Conservation (phyloP, 169 alveolate genomes). For the Eimeria necatrix region DNA sequence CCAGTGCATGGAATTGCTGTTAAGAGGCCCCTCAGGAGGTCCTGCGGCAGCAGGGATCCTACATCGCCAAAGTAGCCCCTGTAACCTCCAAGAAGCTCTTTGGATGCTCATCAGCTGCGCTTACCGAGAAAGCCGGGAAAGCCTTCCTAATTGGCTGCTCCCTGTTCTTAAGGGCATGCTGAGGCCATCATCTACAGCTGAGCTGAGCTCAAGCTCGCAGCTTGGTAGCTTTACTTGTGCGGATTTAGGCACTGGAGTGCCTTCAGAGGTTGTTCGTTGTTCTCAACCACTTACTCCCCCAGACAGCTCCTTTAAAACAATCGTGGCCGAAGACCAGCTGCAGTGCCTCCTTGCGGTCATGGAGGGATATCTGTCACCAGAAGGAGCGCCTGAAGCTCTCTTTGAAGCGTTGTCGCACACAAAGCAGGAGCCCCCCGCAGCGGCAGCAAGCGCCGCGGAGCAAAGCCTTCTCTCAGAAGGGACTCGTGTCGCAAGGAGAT, state of each 20-base stretch:
- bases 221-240: not conserved
- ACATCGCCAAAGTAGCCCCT: not conserved
- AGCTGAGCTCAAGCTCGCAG: not conserved
- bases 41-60: not conserved
- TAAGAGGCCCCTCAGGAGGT: not conserved
- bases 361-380: not conserved
- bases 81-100: not conserved
- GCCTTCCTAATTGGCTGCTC: not conserved
- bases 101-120: not conserved
- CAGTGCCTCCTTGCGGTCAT: not conserved
- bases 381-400: not conserved
- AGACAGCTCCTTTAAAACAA: not conserved
- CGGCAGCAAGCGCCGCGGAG: not conserved
- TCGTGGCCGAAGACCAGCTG: not conserved
- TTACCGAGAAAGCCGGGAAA: not conserved
- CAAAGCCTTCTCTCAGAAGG: not conserved
- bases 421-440: not conserved
- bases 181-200: not conserved
- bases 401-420: not conserved
- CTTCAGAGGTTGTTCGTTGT: not conserved
- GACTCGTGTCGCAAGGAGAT: not conserved
- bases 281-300: not conserved
- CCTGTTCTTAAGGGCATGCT: not conserved
- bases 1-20: not conserved
- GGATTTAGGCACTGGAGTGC: not conserved